phyloP scores from a whole-genome alignment of 139 green algal genomes.

The Picochlorum sp. region DNA sequence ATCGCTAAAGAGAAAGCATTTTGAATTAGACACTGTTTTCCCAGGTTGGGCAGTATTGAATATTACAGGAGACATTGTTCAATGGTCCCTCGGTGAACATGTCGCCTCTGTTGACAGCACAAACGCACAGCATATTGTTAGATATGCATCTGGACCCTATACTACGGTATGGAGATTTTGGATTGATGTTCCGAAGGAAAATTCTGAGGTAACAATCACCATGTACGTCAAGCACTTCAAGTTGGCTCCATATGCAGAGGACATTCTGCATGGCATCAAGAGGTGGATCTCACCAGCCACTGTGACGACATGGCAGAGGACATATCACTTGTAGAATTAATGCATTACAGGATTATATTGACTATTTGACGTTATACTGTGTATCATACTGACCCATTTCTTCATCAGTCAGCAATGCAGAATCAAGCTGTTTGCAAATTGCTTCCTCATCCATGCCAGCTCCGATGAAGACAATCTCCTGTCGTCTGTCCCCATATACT shows the following conservation, averaged over 20 bases:
- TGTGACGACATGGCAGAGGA: conserved; percentile 12
- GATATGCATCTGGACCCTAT: conserved; percentile 22
- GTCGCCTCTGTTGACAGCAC: conserved; percentile 5
- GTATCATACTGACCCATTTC: conserved; percentile 61
- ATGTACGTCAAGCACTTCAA: conserved; percentile 16
- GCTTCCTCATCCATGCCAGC: conserved; percentile 67
- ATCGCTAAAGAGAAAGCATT: background rate
- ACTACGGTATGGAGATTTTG: conserved; percentile 25
- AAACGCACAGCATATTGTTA: conserved; percentile 20
- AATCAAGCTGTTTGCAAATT: conserved; percentile 72
- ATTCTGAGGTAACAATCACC: background rate
- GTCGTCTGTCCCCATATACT: conserved; percentile 63
- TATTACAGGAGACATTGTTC: conserved; percentile 27
- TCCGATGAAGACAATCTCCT: conserved; percentile 95
- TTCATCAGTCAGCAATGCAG: conserved; percentile 64
- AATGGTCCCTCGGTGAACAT: conserved; percentile 25
- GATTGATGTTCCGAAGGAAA: conserved; percentile 15
- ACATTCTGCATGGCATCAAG: conserved; percentile 9
- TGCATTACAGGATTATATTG: no score
- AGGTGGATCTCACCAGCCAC: conserved; percentile 10
- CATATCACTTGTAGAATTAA: background rate
- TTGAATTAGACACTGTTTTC: conserved; percentile 15
- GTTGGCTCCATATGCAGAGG: background rate
- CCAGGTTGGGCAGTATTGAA: conserved; percentile 34
- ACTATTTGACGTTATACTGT: conserved; percentile 2